Conservation (phyloP, 2,329 filamentous ascomycete species). For the Graphilbum sp. region DNA sequence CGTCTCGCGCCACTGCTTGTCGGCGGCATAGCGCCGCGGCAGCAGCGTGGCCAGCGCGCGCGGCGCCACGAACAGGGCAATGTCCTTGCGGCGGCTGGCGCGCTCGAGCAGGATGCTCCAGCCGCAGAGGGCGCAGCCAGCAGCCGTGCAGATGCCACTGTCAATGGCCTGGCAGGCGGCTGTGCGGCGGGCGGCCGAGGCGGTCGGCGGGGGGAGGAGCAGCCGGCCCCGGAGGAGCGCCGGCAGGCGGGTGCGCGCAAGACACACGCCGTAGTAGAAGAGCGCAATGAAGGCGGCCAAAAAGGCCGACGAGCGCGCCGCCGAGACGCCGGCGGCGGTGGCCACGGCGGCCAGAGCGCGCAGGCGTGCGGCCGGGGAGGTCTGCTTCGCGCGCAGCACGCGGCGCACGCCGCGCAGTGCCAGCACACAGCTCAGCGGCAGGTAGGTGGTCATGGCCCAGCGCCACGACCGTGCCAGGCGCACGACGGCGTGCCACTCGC, state of each 20-base stretch:
- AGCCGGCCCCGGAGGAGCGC: neutral
- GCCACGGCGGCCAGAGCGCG: constrained; percentile 1
- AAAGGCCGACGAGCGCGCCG: constrained; percentile 58
- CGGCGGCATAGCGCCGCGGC: constrained; percentile 47
- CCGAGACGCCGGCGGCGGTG: constrained; percentile 23
- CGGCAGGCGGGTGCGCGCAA: constrained; percentile 49
- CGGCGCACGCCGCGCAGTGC: constrained; percentile 21
- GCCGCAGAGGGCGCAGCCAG: constrained; percentile 61
- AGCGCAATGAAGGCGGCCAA: constrained; percentile 60
- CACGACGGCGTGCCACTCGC: constrained; percentile 55
- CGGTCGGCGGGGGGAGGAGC: constrained; percentile 33
- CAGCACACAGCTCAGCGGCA: constrained; percentile 56
- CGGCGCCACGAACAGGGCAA: constrained; percentile 67
- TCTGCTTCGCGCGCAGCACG: neutral
- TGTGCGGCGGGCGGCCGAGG: constrained; percentile 40
- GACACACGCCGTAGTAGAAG: constrained; percentile 76
- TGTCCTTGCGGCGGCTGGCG: constrained; percentile 48
- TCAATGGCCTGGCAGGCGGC: constrained; percentile 34
- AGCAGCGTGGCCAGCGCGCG: constrained; percentile 60
- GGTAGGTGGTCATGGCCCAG: constrained; percentile 61
- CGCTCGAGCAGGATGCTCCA: constrained; percentile 68
- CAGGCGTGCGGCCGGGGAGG: neutral
- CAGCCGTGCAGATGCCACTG: constrained; percentile 49
- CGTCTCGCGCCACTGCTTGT: constrained; percentile 52
- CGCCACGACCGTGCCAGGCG: constrained; percentile 54